Evolutionary conservation across 306 rosid species (phyloP).

Genomic region (Cucumis cinereus): DNA sequence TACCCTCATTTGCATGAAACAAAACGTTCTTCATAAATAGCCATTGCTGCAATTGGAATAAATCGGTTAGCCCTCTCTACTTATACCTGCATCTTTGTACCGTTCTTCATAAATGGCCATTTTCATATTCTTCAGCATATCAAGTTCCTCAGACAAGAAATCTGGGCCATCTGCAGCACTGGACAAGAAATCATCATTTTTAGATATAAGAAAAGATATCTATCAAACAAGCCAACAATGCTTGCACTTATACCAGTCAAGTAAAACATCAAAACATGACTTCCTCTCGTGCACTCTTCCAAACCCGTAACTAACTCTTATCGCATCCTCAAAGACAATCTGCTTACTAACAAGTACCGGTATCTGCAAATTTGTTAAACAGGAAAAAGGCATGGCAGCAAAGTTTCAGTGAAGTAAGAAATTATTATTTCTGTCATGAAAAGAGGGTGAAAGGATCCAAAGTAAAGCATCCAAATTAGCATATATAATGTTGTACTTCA

Average conservation of each 20-base stretch:
- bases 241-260: conserved; percentile 62
- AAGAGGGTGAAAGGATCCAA: background rate
- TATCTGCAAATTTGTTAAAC: conserved; percentile 42
- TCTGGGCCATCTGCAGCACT: conserved; percentile 83
- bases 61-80: background rate
- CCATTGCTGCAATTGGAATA: background rate
- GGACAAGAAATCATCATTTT: conserved; percentile 17
- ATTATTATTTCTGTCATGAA: background rate
- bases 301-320: conserved; percentile 63
- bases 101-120: conserved; percentile 69
- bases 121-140: conserved; percentile 59
- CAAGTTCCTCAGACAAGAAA: conserved; percentile 52
- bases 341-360: conserved; percentile 86
- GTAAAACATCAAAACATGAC: conserved; percentile 61
- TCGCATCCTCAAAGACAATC: conserved; percentile 66
- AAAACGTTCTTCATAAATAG: background rate
- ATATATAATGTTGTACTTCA: background rate
- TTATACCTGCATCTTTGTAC: conserved; percentile 76
- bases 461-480: background rate
- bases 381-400: background rate
- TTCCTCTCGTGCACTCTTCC: conserved; percentile 45
- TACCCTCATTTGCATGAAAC: background rate
- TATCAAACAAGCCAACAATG: background rate
- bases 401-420: background rate
- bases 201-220: conserved; percentile 2